Base-by-base conservation (phyloP, 257 asterid genomes). In the Prunella vulgaris region DNA sequence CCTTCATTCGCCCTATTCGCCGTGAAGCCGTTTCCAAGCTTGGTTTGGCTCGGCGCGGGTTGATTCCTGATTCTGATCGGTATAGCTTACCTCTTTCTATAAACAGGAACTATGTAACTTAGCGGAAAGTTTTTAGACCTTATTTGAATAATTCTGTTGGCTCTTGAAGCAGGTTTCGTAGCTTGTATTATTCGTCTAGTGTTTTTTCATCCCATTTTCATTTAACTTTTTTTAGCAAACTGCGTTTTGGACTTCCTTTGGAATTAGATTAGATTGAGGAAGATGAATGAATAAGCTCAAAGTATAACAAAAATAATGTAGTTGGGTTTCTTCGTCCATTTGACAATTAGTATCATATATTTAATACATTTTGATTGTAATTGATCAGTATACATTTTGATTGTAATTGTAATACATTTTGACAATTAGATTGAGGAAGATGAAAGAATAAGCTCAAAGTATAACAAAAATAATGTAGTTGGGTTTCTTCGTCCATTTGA, bases 1-100 rank as follows among this genome's bases (percentile, higher is more conserved):
- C 91, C 17, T 91, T 84, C 77, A 81, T 85, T 66, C 89, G 83
- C 20, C 96, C 97, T 22, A 94, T 94, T 66, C 96, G 91, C 68
- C 87, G 90, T 4, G 95, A 89, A 73, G 97, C 97, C 21, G 78
- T 81, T 49, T 75, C 91, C 28, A 87, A 79, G 79, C 88, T 94
- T 40, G 85, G 84, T 59, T 33, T 73, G 18, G 96, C 96, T 70
- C 86, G 91, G 32, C 73, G 81, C 60, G 78, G 82, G 33, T 80
- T 92, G 66, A 74, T 86, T 73, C 85, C 87, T n/a, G 70, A 76
- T 68, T 89, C 96, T 49, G 96, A 94, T 78, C 83, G 90, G 99
- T 90, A 88, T 15, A 60, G 38, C 48, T 44, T 52, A 4, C 28
- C 46, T 27, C 69, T 72, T n/a, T 35, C 51, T 65, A 15, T 15